These are phyloP conservation scores for Monilinia laxa DNA, from an alignment of 2,329 filamentous ascomycete genomes.

Conservation along the genomic window DNA sequence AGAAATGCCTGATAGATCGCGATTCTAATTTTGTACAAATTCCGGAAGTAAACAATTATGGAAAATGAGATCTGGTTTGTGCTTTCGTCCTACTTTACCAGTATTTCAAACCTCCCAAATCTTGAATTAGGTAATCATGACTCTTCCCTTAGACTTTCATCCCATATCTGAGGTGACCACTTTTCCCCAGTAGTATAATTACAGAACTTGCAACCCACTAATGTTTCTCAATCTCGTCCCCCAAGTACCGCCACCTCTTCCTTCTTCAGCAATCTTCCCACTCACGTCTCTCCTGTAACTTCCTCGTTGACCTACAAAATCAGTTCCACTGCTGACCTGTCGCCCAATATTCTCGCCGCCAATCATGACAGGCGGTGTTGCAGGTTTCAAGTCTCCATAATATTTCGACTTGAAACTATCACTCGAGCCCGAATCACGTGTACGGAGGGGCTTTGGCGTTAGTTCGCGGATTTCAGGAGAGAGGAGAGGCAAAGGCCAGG, in stretches of 20 bases:
- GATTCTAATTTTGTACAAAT: not conserved
- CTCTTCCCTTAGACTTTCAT: not conserved
- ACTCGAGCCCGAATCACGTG: slow-evolving; percentile 13
- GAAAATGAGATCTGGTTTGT: not conserved
- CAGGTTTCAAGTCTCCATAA: slow-evolving; percentile 58
- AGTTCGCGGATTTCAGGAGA: slow-evolving; percentile 22
- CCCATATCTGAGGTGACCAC: not conserved
- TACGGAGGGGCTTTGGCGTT: slow-evolving; percentile 29
- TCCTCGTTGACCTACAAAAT: slow-evolving; percentile 45
- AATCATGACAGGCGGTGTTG: slow-evolving; percentile 55
- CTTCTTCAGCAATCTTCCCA: slow-evolving; percentile 72
- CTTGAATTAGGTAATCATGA: not conserved
- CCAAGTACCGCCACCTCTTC: slow-evolving; percentile 41
- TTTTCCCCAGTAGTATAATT: not conserved
- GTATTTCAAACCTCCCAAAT: not conserved
- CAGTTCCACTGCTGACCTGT: slow-evolving; percentile 60
- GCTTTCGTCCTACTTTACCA: not conserved
- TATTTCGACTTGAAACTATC: slow-evolving; percentile 52
- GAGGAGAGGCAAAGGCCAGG: slow-evolving; percentile 12
- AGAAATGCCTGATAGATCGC: not conserved
- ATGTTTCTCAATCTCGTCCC: slow-evolving; percentile 44
- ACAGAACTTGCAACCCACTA: slow-evolving; percentile 31
- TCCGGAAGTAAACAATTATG: not conserved
- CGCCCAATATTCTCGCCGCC: slow-evolving; percentile 41
- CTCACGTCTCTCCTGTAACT: slow-evolving; percentile 59